Conservation (phyloP, 148 eudicot species). For the Nepenthes gracilis region DNA sequence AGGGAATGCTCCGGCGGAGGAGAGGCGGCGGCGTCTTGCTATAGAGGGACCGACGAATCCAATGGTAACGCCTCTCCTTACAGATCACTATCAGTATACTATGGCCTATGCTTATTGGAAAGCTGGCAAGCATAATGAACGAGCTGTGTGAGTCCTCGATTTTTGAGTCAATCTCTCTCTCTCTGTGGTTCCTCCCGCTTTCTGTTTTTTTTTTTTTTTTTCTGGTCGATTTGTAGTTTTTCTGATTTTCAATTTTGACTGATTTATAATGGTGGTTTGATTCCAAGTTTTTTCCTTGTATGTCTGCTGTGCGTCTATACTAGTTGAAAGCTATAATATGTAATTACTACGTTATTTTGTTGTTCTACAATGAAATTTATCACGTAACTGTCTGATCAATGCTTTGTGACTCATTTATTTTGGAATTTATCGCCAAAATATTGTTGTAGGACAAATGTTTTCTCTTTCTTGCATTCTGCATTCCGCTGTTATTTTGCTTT, state of each 20-base stretch:
- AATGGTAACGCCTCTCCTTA: conserved; percentile 82
- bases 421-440: too few relatives aligned
- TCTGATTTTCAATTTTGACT: background rate
- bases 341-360: too few relatives aligned
- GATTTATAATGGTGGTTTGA: too few relatives aligned
- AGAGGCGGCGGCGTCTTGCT: conserved; percentile 7
- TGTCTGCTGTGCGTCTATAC: too few relatives aligned
- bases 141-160: conserved; percentile 57
- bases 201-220: background rate
- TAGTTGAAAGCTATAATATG: too few relatives aligned
- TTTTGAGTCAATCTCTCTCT: background rate
- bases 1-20: conserved; percentile 31
- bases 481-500: too few relatives aligned
- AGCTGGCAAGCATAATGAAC: conserved; percentile 79
- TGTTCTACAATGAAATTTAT: too few relatives aligned
- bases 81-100: conserved; percentile 89
- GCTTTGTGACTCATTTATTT: too few relatives aligned
- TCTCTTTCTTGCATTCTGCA: too few relatives aligned
- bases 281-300: too few relatives aligned
- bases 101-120: conserved; percentile 99
- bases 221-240: background rate
- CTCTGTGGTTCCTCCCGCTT: background rate
- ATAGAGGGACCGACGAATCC: conserved; percentile 78
- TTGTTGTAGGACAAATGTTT: too few relatives aligned
- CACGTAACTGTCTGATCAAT: too few relatives aligned